Percentiles rank a stretch among this genome's conserved stretches.
These are phyloP conservation scores for Candida ipomoeae DNA, from an alignment of 805 yeast species.

Conservation along the genomic window DNA sequence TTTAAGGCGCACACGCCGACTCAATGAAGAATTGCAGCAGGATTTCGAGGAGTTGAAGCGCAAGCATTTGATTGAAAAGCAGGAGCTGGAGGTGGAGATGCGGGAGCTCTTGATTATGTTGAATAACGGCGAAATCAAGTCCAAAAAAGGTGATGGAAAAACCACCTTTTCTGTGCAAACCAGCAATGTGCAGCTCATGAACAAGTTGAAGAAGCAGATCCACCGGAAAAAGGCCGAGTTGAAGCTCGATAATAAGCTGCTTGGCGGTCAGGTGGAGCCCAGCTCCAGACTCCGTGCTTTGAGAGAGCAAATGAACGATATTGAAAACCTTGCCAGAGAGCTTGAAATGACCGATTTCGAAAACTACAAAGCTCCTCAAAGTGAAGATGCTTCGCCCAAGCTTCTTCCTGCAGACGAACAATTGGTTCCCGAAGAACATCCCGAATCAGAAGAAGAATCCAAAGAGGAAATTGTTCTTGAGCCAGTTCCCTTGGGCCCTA, in stretches of 20 bases:
- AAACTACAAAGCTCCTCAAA: slow-evolving; percentile 22
- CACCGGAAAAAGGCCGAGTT: slow-evolving; percentile 45
- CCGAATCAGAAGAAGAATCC: slow-evolving; percentile 3
- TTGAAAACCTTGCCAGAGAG: slow-evolving; percentile 80
- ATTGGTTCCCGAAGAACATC: neutral
- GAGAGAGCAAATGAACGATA: slow-evolving; percentile 78
- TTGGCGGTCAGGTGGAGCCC: slow-evolving; percentile 64
- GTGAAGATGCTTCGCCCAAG: slow-evolving; percentile 2
- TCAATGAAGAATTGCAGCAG: slow-evolving; percentile 53
- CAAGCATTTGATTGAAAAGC: slow-evolving; percentile 59
- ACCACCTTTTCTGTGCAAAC: slow-evolving; percentile 36
- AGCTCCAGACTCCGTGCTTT: slow-evolving; percentile 68
- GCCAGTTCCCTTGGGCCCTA: slow-evolving; percentile 29
- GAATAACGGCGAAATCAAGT: slow-evolving; percentile 41
- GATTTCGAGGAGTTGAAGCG: slow-evolving; percentile 64
- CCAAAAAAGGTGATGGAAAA: slow-evolving; percentile 31
- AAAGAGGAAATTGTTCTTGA: slow-evolving; percentile 9
- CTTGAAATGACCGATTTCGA: slow-evolving; percentile 82
- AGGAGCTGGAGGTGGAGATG: slow-evolving; percentile 72
- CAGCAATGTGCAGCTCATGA: slow-evolving; percentile 33
- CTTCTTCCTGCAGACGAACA: neutral
- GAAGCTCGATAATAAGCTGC: slow-evolving; percentile 42
- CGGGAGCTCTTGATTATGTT: slow-evolving; percentile 64
- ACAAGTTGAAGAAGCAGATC: slow-evolving; percentile 42
- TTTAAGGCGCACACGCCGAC: slow-evolving; percentile 54